phyloP scores from a whole-genome alignment of 805 yeast genomes.

The Yamadazyma kitorensis region DNA sequence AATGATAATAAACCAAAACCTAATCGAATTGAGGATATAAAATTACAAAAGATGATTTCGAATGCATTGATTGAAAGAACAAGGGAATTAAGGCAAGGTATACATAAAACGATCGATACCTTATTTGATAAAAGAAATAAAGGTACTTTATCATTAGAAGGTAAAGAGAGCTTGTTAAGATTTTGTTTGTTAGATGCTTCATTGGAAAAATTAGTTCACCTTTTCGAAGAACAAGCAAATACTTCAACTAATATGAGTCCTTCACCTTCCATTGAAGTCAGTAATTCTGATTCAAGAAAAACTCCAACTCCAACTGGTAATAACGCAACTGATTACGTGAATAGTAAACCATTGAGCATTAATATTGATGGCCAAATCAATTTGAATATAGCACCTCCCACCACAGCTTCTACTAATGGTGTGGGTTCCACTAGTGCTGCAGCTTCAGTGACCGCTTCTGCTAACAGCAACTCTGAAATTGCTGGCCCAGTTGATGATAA shows the following conservation, averaged over 20 bases:
- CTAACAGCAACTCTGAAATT: no score
- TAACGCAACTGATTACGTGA: not conserved
- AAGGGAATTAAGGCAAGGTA: constrained; percentile 45
- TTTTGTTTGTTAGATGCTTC: constrained; percentile 55
- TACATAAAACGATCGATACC: constrained; percentile 50
- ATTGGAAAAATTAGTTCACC: constrained; percentile 48
- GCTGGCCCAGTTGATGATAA: constrained; percentile 12
- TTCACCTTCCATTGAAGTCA: constrained; percentile 17
- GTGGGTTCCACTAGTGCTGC: not conserved
- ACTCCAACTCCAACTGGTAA: no score
- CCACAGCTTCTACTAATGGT: no score
- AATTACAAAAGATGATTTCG: constrained; percentile 43
- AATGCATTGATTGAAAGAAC: constrained; percentile 53
- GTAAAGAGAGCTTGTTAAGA: constrained; percentile 52
- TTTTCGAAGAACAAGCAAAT: constrained; percentile 42
- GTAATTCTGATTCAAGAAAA: not conserved
- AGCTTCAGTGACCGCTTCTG: no score
- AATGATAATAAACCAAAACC: constrained; percentile 37
- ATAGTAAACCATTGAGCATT: no score
- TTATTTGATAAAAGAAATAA: constrained; percentile 44
- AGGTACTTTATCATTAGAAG: constrained; percentile 50
- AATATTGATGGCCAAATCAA: no score
- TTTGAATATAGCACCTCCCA: no score
- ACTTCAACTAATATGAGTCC: constrained; percentile 13
- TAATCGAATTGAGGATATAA: constrained; percentile 33